These are phyloP conservation scores for Coriolopsis trogii DNA, from an alignment of 1,284 basidiomycete genomes.

Conservation along the genomic window DNA sequence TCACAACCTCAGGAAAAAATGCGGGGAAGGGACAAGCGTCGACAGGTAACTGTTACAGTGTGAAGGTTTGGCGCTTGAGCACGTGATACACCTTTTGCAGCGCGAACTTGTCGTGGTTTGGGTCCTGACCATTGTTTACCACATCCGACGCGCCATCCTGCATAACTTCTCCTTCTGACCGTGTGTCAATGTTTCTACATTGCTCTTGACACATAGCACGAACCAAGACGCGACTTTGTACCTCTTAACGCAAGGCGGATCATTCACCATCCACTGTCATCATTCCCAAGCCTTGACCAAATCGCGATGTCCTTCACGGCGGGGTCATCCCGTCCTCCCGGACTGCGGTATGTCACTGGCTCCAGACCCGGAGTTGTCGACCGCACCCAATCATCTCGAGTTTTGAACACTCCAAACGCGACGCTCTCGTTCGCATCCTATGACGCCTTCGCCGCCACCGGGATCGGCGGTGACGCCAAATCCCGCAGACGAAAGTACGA, in stretches of 20 bases:
- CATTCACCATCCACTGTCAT: too few relatives aligned
- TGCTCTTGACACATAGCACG: not conserved
- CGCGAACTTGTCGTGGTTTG: slow-evolving; percentile 2
- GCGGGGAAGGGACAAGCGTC: too few relatives aligned
- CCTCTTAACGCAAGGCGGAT: too few relatives aligned
- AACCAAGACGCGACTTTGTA: not conserved
- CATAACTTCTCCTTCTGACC: not conserved
- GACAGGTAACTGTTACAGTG: too few relatives aligned
- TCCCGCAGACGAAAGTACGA: slow-evolving; percentile 41
- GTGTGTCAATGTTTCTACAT: not conserved
- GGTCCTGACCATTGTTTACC: not conserved
- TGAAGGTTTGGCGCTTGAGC: too few relatives aligned
- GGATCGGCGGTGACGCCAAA: slow-evolving; percentile 39
- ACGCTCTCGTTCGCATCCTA: slow-evolving; percentile 68
- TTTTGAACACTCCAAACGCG: slow-evolving; percentile 57
- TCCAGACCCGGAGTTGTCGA: slow-evolving; percentile 61
- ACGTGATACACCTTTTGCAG: slow-evolving; percentile 17
- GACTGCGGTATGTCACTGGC: slow-evolving; percentile 27
- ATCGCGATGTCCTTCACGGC: slow-evolving; percentile 21
- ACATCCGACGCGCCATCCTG: not conserved
- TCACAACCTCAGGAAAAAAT: too few relatives aligned
- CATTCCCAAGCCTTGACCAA: not conserved
- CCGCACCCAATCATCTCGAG: slow-evolving; percentile 54
- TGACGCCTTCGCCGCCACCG: slow-evolving; percentile 61
- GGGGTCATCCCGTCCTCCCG: slow-evolving; percentile 14